A percentile compares a stretch with the other conserved stretches of the same genome.
Evolutionary conservation across 805 yeast species (phyloP).

Genomic region (Tetrapisispora phaffii): DNA sequence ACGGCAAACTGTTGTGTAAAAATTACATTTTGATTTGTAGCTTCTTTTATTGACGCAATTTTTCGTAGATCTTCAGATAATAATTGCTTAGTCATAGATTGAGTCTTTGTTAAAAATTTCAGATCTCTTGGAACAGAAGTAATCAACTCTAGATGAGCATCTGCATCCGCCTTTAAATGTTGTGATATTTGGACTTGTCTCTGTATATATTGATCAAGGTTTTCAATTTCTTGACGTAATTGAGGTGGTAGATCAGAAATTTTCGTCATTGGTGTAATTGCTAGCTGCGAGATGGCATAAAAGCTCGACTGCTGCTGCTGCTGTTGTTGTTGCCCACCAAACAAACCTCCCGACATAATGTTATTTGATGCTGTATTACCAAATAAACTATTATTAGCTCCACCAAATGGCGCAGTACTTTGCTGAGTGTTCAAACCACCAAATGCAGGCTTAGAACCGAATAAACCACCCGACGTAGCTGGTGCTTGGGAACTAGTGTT

Average conservation of each 20-base stretch:
- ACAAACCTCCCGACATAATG: slow-evolving; percentile 7
- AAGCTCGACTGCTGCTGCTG: slow-evolving; percentile 31
- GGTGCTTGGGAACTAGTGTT: slow-evolving; percentile 4
- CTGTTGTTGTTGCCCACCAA: slow-evolving; percentile 21
- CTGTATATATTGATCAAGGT: slow-evolving; percentile 61
- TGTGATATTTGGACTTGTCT: slow-evolving; percentile 66
- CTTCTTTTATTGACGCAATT: slow-evolving; percentile 36
- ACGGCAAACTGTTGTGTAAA: slow-evolving; percentile 47
- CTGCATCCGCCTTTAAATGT: slow-evolving; percentile 49
- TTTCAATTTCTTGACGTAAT: slow-evolving; percentile 58
- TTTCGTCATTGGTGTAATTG: slow-evolving; percentile 62
- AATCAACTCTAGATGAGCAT: slow-evolving; percentile 54
- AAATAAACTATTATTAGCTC: slow-evolving; percentile 22
- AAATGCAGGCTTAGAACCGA: slow-evolving; percentile 14
- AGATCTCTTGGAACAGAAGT: slow-evolving; percentile 68
- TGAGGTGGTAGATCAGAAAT: slow-evolving; percentile 66
- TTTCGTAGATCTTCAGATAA: slow-evolving; percentile 39
- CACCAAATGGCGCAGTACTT: slow-evolving; percentile 10
- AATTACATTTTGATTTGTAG: slow-evolving; percentile 31
- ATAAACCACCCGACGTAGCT: slow-evolving; percentile 24
- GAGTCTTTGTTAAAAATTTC: slow-evolving; percentile 49
- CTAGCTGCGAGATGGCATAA: slow-evolving; percentile 36
- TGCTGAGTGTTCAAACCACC: slow-evolving; percentile 6
- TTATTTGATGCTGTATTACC: slow-evolving; percentile 13
- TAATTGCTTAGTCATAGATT: slow-evolving; percentile 58